phyloP scores from a whole-genome alignment of 257 asterid genomes.

The Ballota nigra region DNA sequence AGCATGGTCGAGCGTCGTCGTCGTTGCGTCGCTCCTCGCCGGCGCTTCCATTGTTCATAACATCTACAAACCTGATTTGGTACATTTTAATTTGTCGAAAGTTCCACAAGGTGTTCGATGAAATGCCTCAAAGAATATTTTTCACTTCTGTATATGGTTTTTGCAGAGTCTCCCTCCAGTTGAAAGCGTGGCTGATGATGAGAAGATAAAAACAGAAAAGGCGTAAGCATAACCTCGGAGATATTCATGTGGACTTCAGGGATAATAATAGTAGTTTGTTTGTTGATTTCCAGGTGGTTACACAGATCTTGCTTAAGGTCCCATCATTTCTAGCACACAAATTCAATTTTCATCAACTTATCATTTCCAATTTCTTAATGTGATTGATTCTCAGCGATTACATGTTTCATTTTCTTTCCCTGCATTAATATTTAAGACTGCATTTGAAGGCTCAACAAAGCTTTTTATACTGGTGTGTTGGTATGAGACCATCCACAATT shows the following conservation, averaged over 20 bases:
- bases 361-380: background rate
- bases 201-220: slow-evolving; percentile 21
- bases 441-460: no score
- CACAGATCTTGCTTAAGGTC: background rate
- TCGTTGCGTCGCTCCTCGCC: slow-evolving; percentile 65
- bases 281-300: background rate
- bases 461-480: no score
- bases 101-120: slow-evolving; percentile 36
- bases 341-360: background rate
- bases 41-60: slow-evolving; percentile 83
- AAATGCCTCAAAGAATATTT: slow-evolving; percentile 29
- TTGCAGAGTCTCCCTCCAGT: slow-evolving; percentile 45
- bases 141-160: background rate
- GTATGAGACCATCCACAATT: no score
- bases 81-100: background rate
- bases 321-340: background rate
- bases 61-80: slow-evolving; percentile 77
- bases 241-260: background rate
- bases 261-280: background rate
- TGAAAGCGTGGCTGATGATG: no score
- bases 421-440: no score
- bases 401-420: no score
- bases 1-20: slow-evolving; percentile 71
- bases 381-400: background rate
- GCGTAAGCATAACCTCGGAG: background rate